Conservation (phyloP, 768 basidiomycete genomes). For the Gymnopilus junonius region DNA sequence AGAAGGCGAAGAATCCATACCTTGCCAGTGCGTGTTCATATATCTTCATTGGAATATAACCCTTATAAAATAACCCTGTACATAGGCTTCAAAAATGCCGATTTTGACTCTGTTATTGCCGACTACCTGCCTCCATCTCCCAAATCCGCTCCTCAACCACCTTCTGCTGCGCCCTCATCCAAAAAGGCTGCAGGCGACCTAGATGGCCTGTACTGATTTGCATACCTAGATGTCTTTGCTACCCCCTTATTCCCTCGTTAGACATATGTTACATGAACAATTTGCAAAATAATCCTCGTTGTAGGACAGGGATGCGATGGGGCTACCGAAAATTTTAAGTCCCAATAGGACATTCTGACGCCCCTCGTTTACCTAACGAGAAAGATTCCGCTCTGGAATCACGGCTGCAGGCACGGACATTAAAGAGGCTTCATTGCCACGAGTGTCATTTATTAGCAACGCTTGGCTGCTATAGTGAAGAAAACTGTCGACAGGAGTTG, state of each 20-base stretch:
- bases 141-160: constrained; percentile 17
- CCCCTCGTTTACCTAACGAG: neutral
- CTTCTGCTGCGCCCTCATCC: constrained; percentile 17
- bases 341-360: neutral
- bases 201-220: constrained; percentile 41
- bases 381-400: neutral
- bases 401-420: no score
- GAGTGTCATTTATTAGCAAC: no score
- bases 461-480: no score
- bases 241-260: neutral
- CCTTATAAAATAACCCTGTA: neutral
- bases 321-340: neutral
- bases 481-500: no score
- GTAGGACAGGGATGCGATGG: neutral
- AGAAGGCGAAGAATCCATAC: constrained; percentile 49
- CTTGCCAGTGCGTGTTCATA: constrained; percentile 37
- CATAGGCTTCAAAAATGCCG: constrained; percentile 48
- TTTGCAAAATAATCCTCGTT: neutral
- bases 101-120: constrained; percentile 76
- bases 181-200: constrained; percentile 30
- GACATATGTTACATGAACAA: constrained; percentile 2
- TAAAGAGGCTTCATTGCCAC: no score
- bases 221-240: neutral
- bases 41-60: constrained; percentile 11
- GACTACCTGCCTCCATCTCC: constrained; percentile 64